Evolutionary conservation across 257 asterid species (phyloP).

Genomic region (Scutellaria baicalensis): DNA sequence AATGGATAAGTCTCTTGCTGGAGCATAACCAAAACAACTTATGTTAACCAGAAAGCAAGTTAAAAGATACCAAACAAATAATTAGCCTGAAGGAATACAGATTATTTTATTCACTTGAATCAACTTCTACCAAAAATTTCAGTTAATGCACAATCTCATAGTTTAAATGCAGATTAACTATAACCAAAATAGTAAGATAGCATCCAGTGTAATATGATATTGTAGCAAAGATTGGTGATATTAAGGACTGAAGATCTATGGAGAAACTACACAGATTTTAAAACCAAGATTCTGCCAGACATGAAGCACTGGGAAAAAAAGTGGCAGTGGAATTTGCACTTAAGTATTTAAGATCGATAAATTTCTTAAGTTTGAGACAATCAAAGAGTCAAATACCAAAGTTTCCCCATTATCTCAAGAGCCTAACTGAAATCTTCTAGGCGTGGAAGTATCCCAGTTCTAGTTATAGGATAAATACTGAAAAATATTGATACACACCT

Average conservation of each 20-base stretch:
- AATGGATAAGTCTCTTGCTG: neutral
- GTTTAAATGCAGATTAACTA: neutral
- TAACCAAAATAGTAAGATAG: too few species aligned
- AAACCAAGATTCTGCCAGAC: neutral
- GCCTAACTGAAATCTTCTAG: neutral
- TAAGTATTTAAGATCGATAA: neutral
- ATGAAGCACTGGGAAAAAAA: neutral
- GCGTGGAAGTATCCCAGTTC: neutral
- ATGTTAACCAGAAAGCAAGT: neutral
- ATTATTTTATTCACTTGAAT: neutral
- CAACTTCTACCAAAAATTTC: neutral
- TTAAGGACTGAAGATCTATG: neutral
- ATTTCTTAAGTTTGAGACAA: neutral
- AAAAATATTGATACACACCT: slow-evolving; percentile 36
- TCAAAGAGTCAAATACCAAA: neutral
- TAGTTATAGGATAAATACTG: slow-evolving; percentile 3
- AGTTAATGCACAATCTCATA: neutral
- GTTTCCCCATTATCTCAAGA: neutral
- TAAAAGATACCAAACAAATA: neutral
- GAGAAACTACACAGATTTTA: neutral
- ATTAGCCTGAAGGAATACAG: neutral
- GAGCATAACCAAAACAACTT: neutral
- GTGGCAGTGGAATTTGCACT: neutral
- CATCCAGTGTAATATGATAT: neutral
- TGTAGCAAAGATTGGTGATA: neutral